Evolutionary conservation across 768 basidiomycete genomes (phyloP), one percentile per base, ranked within the genome.

Genomic region (Lactifluus volemus): DNA sequence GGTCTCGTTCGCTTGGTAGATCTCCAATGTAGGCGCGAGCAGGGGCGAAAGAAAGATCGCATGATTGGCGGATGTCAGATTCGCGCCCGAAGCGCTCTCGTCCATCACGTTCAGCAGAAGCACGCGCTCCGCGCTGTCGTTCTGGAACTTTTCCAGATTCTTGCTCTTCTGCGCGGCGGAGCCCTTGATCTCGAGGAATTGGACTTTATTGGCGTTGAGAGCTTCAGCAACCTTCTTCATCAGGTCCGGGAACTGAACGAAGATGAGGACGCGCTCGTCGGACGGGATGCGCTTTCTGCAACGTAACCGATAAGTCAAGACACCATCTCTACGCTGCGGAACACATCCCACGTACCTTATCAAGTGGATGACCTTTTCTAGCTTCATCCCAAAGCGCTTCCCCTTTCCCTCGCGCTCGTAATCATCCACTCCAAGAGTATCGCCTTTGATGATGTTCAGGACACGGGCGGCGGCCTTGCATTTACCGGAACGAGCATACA

Each of bases 181-280:
- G 45, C 93, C 92, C 60, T 82, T 84, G 73, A 96, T 90, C 69
- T 92, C 86, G 54, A 91, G 79, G 75, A 83, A 92, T 47, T 79
- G 78, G 68, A 97, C 83, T 48, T 83, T 81, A 69, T 91, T 79
- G 55, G 82, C 81, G 2, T 71, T 75, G 64, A 98, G 81, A 0
- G 92, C 91, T 63, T 92, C 88, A 8, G 84, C 84, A 34, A 97
- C 89, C 72, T 96, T 97, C 70, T 84, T 84, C 82, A 89, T 92
- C 60, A 98, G 79, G 73, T 97, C 94, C 5, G 84, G 86, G 79
- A 95, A 98, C 69, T 98, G 95, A n/a, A 96, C 89, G 74, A 98
- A 98, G 63, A 98, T 82, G 48, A 98, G 81, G 17, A 94, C 82
- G 8, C 91, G 85, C 67, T 97, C 92, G 21, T 85, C 77, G 65